Evolutionary conservation across 2,329 filamentous ascomycete genomes (phyloP), one percentile per base, ranked within the genome.

Genomic region (Fusarium agapanthi): DNA sequence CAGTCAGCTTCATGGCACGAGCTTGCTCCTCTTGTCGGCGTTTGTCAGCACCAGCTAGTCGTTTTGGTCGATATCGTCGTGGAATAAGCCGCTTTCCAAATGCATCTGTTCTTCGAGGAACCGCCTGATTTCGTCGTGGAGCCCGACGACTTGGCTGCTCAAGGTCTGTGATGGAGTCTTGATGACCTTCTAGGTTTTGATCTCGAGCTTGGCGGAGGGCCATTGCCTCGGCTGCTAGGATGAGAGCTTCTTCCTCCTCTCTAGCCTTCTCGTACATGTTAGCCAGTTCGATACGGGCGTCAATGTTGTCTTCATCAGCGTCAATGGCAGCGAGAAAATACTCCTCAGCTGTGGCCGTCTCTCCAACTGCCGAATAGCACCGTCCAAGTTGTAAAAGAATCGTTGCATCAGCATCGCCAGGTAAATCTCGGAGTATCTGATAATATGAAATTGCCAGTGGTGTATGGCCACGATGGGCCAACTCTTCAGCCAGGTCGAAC

Each of bases 231-330:
- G 92, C 92, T 54, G 93, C 90, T 56, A 95, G 88, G 66, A 92
- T 90, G 65, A 95, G 89, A 3, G 95, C 95, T 76, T 94, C 90
- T 76, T 95, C 92, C 28, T 88, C 90, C 82, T 92, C 89, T 70
- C 91, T 91, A 48, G 88, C 88, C 71, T 88, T 90, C 79, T 97
- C 94, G 77, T 97, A 97, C 80, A 98, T 89, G 76, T 93, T 95
- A 18, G 94, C 94, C 15, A 98, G 86, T 75, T 94, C 90, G 35
- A 93, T 90, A 43, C 94, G 91, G 43, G 94, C 93, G 69, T 95
- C 91, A 53, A 95, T 90, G 65, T 92, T 91, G 44, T 89, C 86
- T 48, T 90, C 85, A 70, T 97, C 92, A 66, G 90, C 87, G 57
- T 94, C 89, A 41, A 94, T 90, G 16, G 95, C 90, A 5, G 89